Evolutionary conservation across 1,284 basidiomycete species (phyloP), one percentile per base, ranked within the genome.

Genomic region (Ceratobasidium sp.): DNA sequence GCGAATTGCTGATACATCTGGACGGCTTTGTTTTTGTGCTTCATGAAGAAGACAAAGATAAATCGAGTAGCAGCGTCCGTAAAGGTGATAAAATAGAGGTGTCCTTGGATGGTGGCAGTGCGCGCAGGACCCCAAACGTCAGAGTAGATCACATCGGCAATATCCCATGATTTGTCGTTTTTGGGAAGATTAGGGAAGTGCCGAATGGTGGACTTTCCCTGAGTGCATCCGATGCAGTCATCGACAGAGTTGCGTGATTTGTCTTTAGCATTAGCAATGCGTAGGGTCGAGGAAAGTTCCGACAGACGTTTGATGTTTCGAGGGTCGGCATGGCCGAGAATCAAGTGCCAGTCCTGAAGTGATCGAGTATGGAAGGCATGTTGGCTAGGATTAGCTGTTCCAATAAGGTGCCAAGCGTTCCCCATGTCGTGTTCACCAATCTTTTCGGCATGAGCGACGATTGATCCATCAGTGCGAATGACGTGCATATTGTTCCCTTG

Each of bases 141-240:
- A 6, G 41, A 45, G 22, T 63, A 45, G 44, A 47, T 47, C 4
- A 48, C 41, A 36, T 24, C 27, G 57, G 19, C 9, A 15, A 36
- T 51, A 24, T 51, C 19, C 5, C 4, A 6, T 5, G 24, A n/a
- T 51, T 51, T 19, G 50, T n/a, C 24, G 24, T 17, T 51, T 48
- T n/a, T 48, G 45, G 11, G 36, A 11, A 41, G 36, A 41, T 47
- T 45, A 44, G 15, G 22, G 22, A 53, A 53, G n/a, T 22, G 48
- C 4, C 41, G 50, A 27, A n/a, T 22, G 7, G 63, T 48, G 48
- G 47, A 33, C 50, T 36, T 51, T n/a, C 51, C 45, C 44, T 69
- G 50, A 1, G 56, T 36, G 41, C 66, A 69, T 7, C 66, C 66
- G 1, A 69, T 33, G 44, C 66, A 69, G 44, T 69, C 44, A n/a